Percentiles rank a stretch among this genome's conserved stretches.
These are phyloP conservation scores for Anaeramoeba flamelloides DNA, from an alignment of 78 protist species.

Conservation along the genomic window DNA sequence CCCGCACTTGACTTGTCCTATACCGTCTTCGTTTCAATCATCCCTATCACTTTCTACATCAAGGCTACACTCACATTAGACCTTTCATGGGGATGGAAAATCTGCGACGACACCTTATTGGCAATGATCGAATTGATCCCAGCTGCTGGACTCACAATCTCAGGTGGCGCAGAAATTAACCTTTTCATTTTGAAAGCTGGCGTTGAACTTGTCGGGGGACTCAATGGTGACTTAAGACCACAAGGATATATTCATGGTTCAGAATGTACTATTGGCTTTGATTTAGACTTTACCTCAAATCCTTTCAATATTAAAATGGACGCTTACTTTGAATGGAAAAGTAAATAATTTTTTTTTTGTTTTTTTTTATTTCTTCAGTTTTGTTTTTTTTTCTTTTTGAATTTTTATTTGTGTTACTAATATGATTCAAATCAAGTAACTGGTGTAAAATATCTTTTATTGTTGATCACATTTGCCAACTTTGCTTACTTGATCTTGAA, in stretches of 20 bases:
- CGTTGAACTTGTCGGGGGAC: background rate
- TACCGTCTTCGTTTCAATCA: background rate
- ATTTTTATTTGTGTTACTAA: no score
- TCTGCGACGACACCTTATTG: background rate
- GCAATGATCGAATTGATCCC: background rate
- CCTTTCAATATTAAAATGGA: background rate
- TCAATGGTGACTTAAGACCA: background rate
- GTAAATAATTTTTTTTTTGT: background rate
- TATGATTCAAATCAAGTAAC: no score
- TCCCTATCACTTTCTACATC: background rate
- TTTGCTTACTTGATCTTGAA: no score
- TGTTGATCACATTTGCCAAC: no score
- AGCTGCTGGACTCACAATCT: background rate
- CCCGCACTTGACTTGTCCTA: background rate
- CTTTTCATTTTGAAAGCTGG: background rate
- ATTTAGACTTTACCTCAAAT: background rate
- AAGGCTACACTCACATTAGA: background rate
- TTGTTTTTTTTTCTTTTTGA: no score
- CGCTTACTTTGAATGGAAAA: background rate
- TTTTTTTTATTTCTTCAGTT: no score
- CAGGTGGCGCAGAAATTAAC: slow-evolving; percentile 1
- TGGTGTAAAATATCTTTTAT: no score
- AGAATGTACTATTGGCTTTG: background rate
- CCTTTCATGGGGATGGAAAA: background rate
- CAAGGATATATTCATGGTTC: slow-evolving; percentile 1